A percentile compares a stretch with the other conserved stretches of the same genome.
phyloP scores from a whole-genome alignment of 441 rosid genomes.

The Breynia disticha region DNA sequence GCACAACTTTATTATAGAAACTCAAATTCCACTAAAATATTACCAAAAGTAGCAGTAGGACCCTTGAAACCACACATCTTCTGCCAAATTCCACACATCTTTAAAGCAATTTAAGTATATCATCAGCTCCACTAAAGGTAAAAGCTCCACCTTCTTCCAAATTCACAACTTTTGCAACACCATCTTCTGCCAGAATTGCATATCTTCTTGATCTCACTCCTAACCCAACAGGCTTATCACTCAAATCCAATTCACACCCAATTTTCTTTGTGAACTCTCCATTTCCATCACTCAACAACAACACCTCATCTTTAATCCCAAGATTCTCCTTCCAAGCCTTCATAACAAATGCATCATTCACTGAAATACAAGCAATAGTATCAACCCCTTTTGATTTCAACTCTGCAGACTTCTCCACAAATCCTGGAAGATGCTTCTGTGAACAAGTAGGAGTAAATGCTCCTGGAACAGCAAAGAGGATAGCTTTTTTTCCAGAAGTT shows the following conservation, averaged over 20 bases:
- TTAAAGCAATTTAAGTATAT: slow-evolving; percentile 64
- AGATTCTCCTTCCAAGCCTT: slow-evolving; percentile 69
- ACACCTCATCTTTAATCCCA: slow-evolving; percentile 55
- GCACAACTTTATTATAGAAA: no score
- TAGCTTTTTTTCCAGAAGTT: slow-evolving; percentile 57
- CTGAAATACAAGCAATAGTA: slow-evolving; percentile 66
- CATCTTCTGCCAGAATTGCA: slow-evolving; percentile 67
- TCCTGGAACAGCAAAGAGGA: slow-evolving; percentile 84
- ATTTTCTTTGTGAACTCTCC: slow-evolving; percentile 64
- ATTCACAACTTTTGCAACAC: slow-evolving; percentile 72
- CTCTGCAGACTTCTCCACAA: slow-evolving; percentile 68
- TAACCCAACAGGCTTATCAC: slow-evolving; percentile 67
- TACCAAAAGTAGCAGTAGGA: no score
- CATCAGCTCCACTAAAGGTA: slow-evolving; percentile 70
- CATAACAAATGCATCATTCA: slow-evolving; percentile 85
- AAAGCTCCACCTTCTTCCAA: slow-evolving; percentile 90
- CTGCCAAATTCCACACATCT: not conserved
- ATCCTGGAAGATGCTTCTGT: slow-evolving; percentile 83
- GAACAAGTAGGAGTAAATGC: slow-evolving; percentile 92
- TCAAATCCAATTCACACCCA: slow-evolving; percentile 69
- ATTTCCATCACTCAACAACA: slow-evolving; percentile 63
- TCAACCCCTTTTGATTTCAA: slow-evolving; percentile 69
- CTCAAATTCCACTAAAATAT: no score
- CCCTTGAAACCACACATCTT: no score
- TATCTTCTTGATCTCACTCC: slow-evolving; percentile 80